Evolutionary conservation across 108 stramenopile genomes (phyloP).

Genomic region (Epithemia pelagica): DNA sequence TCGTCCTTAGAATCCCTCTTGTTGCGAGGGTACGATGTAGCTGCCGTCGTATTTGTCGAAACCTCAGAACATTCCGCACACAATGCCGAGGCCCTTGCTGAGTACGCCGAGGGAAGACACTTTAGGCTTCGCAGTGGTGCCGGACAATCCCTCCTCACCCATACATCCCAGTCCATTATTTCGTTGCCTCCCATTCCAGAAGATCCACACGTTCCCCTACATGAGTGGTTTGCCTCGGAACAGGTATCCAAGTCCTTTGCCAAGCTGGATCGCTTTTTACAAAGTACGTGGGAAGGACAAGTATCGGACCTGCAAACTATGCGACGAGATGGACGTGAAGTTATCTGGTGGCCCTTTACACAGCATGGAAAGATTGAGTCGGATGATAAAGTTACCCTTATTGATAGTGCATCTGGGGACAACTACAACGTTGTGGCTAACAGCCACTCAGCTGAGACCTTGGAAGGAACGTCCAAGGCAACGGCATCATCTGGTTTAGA

Average conservation of each 20-base stretch:
- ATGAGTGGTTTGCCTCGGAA: conserved; percentile 55
- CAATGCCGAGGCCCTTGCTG: conserved; percentile 51
- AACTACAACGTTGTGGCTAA: conserved; percentile 6
- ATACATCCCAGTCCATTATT: conserved; percentile 47
- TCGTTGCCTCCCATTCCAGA: conserved; percentile 64
- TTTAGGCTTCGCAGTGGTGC: conserved; percentile 16
- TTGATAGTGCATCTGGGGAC: conserved; percentile 20
- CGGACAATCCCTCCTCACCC: conserved; percentile 19
- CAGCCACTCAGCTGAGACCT: neutral
- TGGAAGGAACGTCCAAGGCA: neutral
- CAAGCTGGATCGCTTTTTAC: conserved; percentile 15
- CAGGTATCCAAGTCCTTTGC: conserved; percentile 25
- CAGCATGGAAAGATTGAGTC: conserved; percentile 12
- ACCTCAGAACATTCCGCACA: conserved; percentile 15
- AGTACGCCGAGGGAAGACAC: conserved; percentile 33
- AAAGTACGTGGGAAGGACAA: conserved; percentile 14
- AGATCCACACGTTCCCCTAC: conserved; percentile 55
- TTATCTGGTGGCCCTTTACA: conserved; percentile 22
- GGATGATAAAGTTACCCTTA: conserved; percentile 10
- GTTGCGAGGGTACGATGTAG: conserved; percentile 78
- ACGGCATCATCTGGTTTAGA: neutral
- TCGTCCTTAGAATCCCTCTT: conserved; percentile 80
- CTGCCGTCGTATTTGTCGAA: conserved; percentile 67
- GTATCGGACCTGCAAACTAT: conserved; percentile 6
- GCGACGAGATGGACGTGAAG: neutral